Base-by-base conservation (phyloP, 2,329 filamentous ascomycete species). In the Lachnum nothofagi region DNA sequence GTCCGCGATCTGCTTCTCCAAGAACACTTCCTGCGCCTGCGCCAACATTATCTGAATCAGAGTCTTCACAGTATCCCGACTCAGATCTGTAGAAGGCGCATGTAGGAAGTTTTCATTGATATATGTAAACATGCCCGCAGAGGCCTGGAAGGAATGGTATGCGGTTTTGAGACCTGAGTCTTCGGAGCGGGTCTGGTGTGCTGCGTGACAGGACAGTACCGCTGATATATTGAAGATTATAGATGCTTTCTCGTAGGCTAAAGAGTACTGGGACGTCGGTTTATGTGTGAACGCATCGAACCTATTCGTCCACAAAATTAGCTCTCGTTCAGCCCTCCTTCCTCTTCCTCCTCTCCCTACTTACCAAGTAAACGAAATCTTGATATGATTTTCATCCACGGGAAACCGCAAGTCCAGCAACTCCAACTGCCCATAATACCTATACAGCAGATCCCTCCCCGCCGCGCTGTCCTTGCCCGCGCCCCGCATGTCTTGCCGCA, bases 271-370 rank as follows among this genome's bases (percentile, higher is more conserved):
- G 3, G 91, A 84, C 4, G 93, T 98, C n/a, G 90, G 80, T 65
- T 97, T 96, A 68, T 95, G 91, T 38, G 93, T 98, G 67, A 98
- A 98, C n/a, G 94, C 93, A 69, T 98, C 93, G 71, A 94, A 97
- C 90, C 90, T 95, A 63, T 38, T 31, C 19, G 38, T 16, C 5
- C 34, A 16, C 33, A 22, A 41, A 25, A 54, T 58, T 55, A 59
- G 53, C 37, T 39, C 39, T 6, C 22, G 2, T 35, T 31, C n/a
- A n/a, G n/a, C n/a, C n/a, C n/a, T n/a, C n/a, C n/a, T n/a, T n/a
- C n/a, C n/a, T n/a, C n/a, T n/a, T n/a, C n/a, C n/a, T n/a, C n/a
- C n/a, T n/a, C n/a, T n/a, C n/a, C n/a, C n/a, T n/a, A n/a, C 53
- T 20, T 79, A 95, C 93, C 93, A 98, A 57, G 91, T 97, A 67